Percentiles rank a stretch among this genome's conserved stretches.
Conservation (phyloP, 2,329 filamentous ascomycete species). For the Claviceps arundinis region DNA sequence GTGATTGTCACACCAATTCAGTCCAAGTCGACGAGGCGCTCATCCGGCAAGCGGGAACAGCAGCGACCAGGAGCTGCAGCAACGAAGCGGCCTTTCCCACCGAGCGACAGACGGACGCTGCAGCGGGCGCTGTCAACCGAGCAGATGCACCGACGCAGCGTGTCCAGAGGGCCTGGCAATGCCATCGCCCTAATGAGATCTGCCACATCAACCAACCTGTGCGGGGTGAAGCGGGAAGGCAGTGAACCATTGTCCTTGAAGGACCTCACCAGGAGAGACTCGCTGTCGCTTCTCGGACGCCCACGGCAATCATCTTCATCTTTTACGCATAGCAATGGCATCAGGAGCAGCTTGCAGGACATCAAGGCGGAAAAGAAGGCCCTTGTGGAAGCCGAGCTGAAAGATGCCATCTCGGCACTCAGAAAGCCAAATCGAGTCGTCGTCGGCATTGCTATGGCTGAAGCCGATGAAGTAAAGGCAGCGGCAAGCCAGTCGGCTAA, state of each 20-base stretch:
- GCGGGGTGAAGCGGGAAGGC: conserved; percentile 53
- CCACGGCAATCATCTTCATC: conserved; percentile 27
- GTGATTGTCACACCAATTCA: conserved; percentile 43
- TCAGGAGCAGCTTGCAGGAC: conserved; percentile 38
- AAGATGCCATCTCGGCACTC: conserved; percentile 59
- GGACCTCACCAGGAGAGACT: conserved; percentile 32
- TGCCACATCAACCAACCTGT: conserved; percentile 47
- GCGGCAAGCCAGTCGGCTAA: conserved; percentile 29
- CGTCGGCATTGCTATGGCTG: conserved; percentile 52
- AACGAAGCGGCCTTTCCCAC: conserved; percentile 31
- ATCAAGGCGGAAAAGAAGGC: conserved; percentile 52
- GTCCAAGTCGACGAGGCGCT: conserved; percentile 32
- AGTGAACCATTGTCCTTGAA: conserved; percentile 45
- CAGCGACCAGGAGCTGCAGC: conserved; percentile 39
- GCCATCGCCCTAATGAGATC: conserved; percentile 54
- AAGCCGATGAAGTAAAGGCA: conserved; percentile 50
- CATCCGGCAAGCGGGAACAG: conserved; percentile 28
- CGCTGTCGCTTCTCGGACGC: conserved; percentile 13
- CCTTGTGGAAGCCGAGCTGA: conserved; percentile 54
- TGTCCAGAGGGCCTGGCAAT: conserved; percentile 42
- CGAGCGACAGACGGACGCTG: conserved; percentile 37
- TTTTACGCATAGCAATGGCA: conserved; percentile 30
- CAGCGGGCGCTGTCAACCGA: conserved; percentile 51
- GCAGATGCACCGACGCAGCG: conserved; percentile 36
- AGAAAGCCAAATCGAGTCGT: conserved; percentile 64